Evolutionary conservation across 192 early-diverging fungal species (phyloP), one percentile per base, ranked within the genome.

Genomic region (Backusella mclennaniae): DNA sequence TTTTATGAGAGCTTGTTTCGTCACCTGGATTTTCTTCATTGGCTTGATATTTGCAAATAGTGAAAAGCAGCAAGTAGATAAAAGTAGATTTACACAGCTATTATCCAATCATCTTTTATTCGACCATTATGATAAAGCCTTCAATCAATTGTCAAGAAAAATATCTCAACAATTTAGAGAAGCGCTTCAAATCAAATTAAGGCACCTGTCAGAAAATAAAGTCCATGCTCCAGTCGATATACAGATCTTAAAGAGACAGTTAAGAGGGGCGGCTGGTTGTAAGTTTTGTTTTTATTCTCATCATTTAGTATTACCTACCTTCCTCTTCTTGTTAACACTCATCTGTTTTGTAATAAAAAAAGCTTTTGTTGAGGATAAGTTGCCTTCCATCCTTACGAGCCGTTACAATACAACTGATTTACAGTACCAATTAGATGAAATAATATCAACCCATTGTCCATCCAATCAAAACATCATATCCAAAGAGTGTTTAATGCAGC

Each of bases 331-430:
- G 14, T 71, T n/a, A 3, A 71, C 9, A 15, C 14, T 29, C 11
- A 29, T 29, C 46, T 44, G 14, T 31, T 19, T 17, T 19, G 19
- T 49, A 49, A 44, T 44, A 44, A 21, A 44, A 21, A 44, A 39
- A 69, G 69, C 69, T 33, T 71, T 71, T 71, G 69, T 71, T 29
- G 69, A 71, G 26, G 69, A 71, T 39, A 71, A 71, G 33, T 71
- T 71, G 33, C 69, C 69, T 17, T 36, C 21, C 6, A 71, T 71
- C 8, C 26, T 71, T 19, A 41, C 38, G 0, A 71, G 29, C 49
- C 69, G 42, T 44, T 71, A 71, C 41, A 71, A 71, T 6, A 8
- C 44, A 35, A 49, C 70, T 44, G 42, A 14, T 71, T 33, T 71
- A 49, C 70, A 71, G 49, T 31, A 15, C 31, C 42, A 71, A 71